phyloP scores from a whole-genome alignment of 2,329 filamentous ascomycete species.

The Cercospora janseana region DNA sequence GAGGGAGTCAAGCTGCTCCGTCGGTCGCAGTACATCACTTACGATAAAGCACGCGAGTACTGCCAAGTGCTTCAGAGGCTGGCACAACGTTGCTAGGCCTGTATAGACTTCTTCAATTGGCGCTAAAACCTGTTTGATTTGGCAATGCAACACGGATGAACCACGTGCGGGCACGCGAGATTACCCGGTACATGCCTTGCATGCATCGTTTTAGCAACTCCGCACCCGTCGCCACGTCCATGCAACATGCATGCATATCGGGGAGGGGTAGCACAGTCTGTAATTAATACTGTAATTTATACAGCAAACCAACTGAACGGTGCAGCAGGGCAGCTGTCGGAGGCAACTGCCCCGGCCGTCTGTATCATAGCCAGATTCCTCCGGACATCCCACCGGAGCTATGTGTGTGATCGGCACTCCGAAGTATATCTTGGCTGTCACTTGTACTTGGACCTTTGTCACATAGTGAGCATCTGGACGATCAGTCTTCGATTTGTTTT shows the following conservation, averaged over 20 bases:
- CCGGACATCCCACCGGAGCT: constrained; percentile 7
- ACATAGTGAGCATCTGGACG: too few relatives aligned
- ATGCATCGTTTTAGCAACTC: too few relatives aligned
- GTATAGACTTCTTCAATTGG: too few relatives aligned
- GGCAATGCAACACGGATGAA: too few relatives aligned
- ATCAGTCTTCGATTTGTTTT: too few relatives aligned
- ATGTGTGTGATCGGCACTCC: not conserved
- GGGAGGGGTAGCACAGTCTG: too few relatives aligned
- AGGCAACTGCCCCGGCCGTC: constrained; percentile 1
- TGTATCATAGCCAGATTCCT: not conserved
- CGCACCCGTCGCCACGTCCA: too few relatives aligned
- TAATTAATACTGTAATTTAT: too few relatives aligned
- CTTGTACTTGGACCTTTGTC: too few relatives aligned
- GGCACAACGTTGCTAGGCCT: constrained; percentile 1
- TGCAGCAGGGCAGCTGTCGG: not conserved
- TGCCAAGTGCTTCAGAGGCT: constrained; percentile 2
- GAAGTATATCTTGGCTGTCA: not conserved
- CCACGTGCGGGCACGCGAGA: too few relatives aligned
- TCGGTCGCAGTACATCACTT: constrained; percentile 11
- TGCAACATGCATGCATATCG: not conserved
- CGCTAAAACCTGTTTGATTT: too few relatives aligned
- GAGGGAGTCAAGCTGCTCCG: constrained; percentile 26
- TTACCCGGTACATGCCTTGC: too few relatives aligned
- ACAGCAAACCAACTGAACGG: not conserved
- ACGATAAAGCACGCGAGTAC: constrained; percentile 3